Base-by-base conservation (phyloP, 1,284 basidiomycete genomes). In the Laetiporus sulphureus region DNA sequence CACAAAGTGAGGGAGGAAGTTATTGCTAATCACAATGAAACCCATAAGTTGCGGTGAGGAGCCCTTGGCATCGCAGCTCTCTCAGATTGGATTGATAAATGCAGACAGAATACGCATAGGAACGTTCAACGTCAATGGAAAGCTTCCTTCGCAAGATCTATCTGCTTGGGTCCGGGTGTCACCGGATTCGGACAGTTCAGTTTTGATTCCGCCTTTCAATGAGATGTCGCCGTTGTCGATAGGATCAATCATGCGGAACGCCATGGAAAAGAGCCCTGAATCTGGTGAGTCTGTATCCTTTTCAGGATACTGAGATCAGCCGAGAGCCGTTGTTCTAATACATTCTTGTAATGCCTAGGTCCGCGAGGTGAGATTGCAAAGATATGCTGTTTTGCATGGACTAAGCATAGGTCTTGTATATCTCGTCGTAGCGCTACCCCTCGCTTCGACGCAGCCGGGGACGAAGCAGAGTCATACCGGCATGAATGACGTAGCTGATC, bases 51-150 rank as follows among this genome's bases (percentile, higher is more conserved):
- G 3, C 51, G 49, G 63, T 64, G 13, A 13, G 18, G 20, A 24
- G 19, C 27, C 38, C n/a, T 16, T 19, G 8, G 12, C 11, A 6
- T 38, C 20, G 5, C 8, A 16, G 5, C 16, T 7, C 21, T 10
- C 16, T 13, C 10, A 10, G 22, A 13, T 23, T 11, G 19, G 4
- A 21, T 31, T 35, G 8, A 21, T 29, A n/a, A 24, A 15, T 23
- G n/a, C 4, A n/a, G 6, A 13, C 22, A 82, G 78, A 32, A 55
- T 89, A 38, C 76, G 83, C 3, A 48, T 85, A 13, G 84, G 85
- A 13, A 84, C 82, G 2, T 89, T 88, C 64, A 89, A 89, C 50
- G 85, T 88, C 32, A 86, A 87, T 50, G 85, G 83, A 1, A 79
- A 78, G 52, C 48, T 72, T 25, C 83, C 85, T 2, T 76, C 80